Evolutionary conservation across 768 basidiomycete genomes (phyloP), one percentile per base, ranked within the genome.

Genomic region (Pseudohyphozyma bogoriensis): DNA sequence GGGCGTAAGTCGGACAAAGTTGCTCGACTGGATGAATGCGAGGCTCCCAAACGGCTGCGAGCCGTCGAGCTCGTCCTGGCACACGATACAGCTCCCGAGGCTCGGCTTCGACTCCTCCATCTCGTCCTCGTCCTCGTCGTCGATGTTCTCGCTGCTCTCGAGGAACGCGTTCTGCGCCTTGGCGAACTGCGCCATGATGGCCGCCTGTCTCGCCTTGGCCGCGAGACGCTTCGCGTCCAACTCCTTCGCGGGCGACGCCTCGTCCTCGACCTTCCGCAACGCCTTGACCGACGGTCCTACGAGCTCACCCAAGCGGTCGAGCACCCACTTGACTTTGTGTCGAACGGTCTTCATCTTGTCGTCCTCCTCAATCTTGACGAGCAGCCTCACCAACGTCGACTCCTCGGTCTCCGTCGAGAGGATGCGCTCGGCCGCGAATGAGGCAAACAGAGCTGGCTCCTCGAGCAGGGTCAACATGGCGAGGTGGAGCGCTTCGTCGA

Each of bases 171-270:
- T 85, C 70, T 96, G 92, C 69, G 91, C 87, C 29, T 85, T 84
- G 69, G 88, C 89, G 83, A 97, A 96, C 75, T 95, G 85, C 69
- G 84, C 82, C 89, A 99, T 88, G 69, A 99, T 88, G 0, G 87
- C 85, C 62, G 86, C 87, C 72, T 95, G 86, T n/a, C 92, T 79
- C 16, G 83, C 86, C 72, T 90, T 89, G 11, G 88, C 90, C 7
- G 90, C 88, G 32, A 78, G 79, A 71, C 88, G 89, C 77, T 85
- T 87, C 45, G 82, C 80, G 58, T 84, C 84, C 10, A 55, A 56
- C 59, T 82, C 85, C 4, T 68, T 51, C 4, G 81, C 74, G 28
- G 51, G 55, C 39, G 66, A 59, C 4, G 61, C 62, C 24, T 60
- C 62, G 11, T 67, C 45, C 13, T 63, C 64, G 49, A 59, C 53